Evolutionary conservation across 1,284 basidiomycete species (phyloP), one percentile per base, ranked within the genome.

Genomic region (Coriolopsis trogii): DNA sequence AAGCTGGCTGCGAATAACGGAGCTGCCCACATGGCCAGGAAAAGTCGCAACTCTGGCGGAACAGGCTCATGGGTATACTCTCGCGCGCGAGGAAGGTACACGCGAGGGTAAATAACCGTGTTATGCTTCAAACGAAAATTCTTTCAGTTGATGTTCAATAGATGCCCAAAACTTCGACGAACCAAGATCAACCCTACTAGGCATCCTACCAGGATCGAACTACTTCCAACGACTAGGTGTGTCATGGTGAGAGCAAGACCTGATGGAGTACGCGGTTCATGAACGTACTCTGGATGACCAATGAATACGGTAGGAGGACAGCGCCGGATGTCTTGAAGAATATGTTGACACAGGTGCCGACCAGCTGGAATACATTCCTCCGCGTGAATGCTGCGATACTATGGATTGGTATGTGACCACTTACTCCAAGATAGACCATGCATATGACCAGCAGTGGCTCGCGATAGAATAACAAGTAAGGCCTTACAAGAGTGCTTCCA

Each of bases 41-140:
- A 40, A 6, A 59, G 47, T 20, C 57, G 57, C 25, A 37, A 6
- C 29, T 57, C 55, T 6, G 55, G 55, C 15, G 46, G 43, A 24
- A 53, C 46, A 20, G 18, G n/a, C n/a, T 43, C 44, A 12, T 40
- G 24, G 3, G 28, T 16, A 15, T 30, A 41, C 23, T 18, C 25
- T 15, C 34, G 28, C 8, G 25, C 31, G 20, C 20, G 26, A 7
- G 31, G 47, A 10, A 41, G 40, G 28, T 43, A 49, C 26, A 43
- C 18, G 4, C 40, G 41, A 24, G 48, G 48, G 21, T 37, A 30
- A 8, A 49, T 15, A 5, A 49, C 4, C 4, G 10, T 4, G 26
- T 43, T 42, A 15, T 39, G 28, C 48, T 49, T n/a, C 12, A 6
- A 13, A 6, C 6, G 20, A 18, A 21, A 5, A 15, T 3, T n/a